phyloP scores from a whole-genome alignment of 345 rosid genomes.

The thale cress (Arabidopsis thaliana) region DNA sequence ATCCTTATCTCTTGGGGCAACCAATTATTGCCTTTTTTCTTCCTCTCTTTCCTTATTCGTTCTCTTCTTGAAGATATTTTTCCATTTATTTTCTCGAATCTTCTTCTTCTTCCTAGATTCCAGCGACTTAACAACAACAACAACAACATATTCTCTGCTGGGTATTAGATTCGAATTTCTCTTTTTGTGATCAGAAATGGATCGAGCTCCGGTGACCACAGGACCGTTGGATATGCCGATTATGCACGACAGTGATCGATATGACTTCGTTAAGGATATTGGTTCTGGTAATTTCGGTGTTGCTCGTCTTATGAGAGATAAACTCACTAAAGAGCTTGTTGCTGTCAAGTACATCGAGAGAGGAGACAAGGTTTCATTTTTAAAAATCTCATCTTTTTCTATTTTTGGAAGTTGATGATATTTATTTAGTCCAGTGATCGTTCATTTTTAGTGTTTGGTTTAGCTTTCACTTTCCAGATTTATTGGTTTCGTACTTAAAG shows the following conservation, averaged over 20 bases:
- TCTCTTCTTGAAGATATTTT: conserved; percentile 4
- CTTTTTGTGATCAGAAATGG: conserved; percentile 33
- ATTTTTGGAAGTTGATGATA: conserved; percentile 30
- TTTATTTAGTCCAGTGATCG: conserved; percentile 14
- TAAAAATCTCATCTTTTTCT: conserved; percentile 2
- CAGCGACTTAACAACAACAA: neutral
- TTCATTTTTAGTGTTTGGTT: neutral
- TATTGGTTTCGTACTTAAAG: neutral
- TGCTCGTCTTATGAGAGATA: conserved; percentile 87
- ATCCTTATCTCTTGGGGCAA: conserved; percentile 43
- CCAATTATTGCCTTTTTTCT: conserved; percentile 33
- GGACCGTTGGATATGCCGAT: conserved; percentile 93
- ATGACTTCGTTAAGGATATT: conserved; percentile 84
- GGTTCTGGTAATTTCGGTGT: conserved; percentile 94
- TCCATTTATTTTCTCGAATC: conserved; percentile 26
- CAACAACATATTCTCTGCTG: neutral
- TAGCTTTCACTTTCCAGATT: conserved; percentile 22
- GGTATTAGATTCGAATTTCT: neutral
- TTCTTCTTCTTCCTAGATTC: conserved; percentile 36
- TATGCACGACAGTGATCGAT: conserved; percentile 93
- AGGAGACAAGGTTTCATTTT: conserved; percentile 69
- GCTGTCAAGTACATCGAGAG: conserved; percentile 98
- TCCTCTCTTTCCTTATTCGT: conserved; percentile 27
- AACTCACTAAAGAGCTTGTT: conserved; percentile 77
- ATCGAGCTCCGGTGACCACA: conserved; percentile 56